Conservation (phyloP, 2,329 filamentous ascomycete genomes). For the Talaromyces sp. region DNA sequence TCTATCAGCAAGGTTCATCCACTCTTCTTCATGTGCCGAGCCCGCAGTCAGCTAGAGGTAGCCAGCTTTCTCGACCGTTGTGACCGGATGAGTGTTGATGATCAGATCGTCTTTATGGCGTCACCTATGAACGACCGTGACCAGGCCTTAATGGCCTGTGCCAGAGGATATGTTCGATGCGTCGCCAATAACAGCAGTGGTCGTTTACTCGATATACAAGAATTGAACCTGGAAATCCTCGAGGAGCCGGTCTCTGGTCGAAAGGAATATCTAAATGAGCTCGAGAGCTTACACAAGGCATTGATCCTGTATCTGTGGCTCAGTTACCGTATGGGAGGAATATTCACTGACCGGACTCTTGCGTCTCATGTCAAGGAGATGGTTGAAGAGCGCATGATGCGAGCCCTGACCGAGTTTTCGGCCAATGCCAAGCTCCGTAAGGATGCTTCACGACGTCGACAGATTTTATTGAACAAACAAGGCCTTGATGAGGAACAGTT, state of each 20-base stretch:
- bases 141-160: slow-evolving; percentile 37
- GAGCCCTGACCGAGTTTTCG: slow-evolving; percentile 58
- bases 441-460: slow-evolving; percentile 37
- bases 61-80: slow-evolving; percentile 73
- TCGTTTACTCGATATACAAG: slow-evolving; percentile 66
- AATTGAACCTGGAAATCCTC: slow-evolving; percentile 69
- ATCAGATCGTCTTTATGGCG: slow-evolving; percentile 72
- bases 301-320: slow-evolving; percentile 90
- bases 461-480: slow-evolving; percentile 39
- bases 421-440: slow-evolving; percentile 41
- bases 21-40: slow-evolving; percentile 67
- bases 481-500: slow-evolving; percentile 28
- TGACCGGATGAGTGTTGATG: slow-evolving; percentile 62
- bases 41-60: slow-evolving; percentile 62
- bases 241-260: slow-evolving; percentile 52
- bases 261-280: slow-evolving; percentile 59
- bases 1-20: slow-evolving; percentile 63
- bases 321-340: slow-evolving; percentile 78
- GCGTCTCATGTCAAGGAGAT: slow-evolving; percentile 76
- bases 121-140: slow-evolving; percentile 64
- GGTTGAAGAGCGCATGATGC: slow-evolving; percentile 72
- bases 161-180: slow-evolving; percentile 64
- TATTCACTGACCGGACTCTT: slow-evolving; percentile 71
- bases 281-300: slow-evolving; percentile 77
- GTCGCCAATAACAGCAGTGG: slow-evolving; percentile 67